Percentiles rank a stretch among this genome's conserved stretches.
These are phyloP conservation scores for Bipolaris cookei DNA, from an alignment of 2,329 filamentous ascomycete species.

Conservation along the genomic window DNA sequence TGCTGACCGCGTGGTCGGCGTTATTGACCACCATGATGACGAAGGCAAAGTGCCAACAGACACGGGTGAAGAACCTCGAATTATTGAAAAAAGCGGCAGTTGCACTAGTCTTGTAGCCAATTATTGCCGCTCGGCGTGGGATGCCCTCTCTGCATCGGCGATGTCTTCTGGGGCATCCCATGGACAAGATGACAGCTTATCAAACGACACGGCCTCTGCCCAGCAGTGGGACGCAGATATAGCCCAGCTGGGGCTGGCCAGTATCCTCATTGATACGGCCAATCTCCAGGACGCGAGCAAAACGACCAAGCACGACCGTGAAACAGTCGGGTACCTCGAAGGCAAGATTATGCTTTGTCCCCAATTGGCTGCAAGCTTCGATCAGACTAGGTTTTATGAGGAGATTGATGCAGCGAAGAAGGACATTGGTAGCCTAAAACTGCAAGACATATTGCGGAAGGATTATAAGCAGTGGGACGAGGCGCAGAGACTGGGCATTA, in stretches of 20 bases:
- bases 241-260: conserved; percentile 70
- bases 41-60: conserved; percentile 63
- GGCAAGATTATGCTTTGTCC: conserved; percentile 54
- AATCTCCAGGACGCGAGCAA: conserved; percentile 67
- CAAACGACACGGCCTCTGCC: conserved; percentile 40
- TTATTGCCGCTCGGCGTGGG: conserved; percentile 65
- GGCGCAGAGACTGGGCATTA: conserved; percentile 68
- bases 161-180: conserved; percentile 52
- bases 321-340: conserved; percentile 66
- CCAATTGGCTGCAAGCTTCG: conserved; percentile 54
- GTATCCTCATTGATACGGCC: conserved; percentile 75
- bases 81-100: conserved; percentile 72
- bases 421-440: conserved; percentile 65
- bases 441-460: conserved; percentile 75
- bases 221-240: conserved; percentile 63
- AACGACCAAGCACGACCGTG: conserved; percentile 66
- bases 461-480: conserved; percentile 82
- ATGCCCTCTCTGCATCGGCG: conserved; percentile 51
- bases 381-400: conserved; percentile 63
- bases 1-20: conserved; percentile 62
- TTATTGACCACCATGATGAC: conserved; percentile 81
- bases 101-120: conserved; percentile 74
- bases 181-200: conserved; percentile 49
- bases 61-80: conserved; percentile 59
- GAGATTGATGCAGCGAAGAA: conserved; percentile 69